Conservation (phyloP, 192 early-diverging fungal species). For the Backusella morwellensis region DNA sequence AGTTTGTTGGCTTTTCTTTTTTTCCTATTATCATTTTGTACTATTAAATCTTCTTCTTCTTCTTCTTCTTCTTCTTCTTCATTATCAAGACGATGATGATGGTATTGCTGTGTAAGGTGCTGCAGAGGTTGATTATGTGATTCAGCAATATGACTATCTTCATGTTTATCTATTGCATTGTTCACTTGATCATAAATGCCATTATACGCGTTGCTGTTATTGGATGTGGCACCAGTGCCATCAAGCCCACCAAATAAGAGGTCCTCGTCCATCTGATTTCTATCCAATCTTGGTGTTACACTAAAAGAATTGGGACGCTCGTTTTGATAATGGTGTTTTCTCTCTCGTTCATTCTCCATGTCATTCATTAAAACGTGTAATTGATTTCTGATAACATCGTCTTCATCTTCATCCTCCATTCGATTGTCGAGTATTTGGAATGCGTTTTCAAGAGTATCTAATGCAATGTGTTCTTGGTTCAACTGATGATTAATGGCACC, state of each 20-base stretch:
- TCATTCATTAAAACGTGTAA: not conserved
- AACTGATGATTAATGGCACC: not conserved
- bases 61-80: not conserved
- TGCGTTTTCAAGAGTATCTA: conserved; percentile 16
- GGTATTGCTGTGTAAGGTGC: not conserved
- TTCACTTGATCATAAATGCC: not conserved
- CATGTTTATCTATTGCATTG: not conserved
- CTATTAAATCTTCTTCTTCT: not conserved
- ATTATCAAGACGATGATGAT: not conserved
- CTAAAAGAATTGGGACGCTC: not conserved
- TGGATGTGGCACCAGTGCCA: not conserved
- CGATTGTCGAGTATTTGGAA: conserved; percentile 1
- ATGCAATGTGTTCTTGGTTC: conserved; percentile 13
- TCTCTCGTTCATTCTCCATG: not conserved
- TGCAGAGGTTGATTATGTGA: not conserved
- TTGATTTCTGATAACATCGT: not conserved
- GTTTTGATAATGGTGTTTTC: not conserved
- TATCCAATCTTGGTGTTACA: not conserved
- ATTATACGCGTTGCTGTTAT: too few species aligned
- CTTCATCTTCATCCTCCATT: not conserved
- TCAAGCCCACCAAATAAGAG: not conserved
- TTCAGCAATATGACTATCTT: not conserved
- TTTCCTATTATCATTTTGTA: not conserved
- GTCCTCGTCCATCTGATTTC: not conserved
- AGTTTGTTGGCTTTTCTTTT: not conserved